phyloP scores from a whole-genome alignment of 78 protist species.

The Dictyostelium brefeldianum region DNA sequence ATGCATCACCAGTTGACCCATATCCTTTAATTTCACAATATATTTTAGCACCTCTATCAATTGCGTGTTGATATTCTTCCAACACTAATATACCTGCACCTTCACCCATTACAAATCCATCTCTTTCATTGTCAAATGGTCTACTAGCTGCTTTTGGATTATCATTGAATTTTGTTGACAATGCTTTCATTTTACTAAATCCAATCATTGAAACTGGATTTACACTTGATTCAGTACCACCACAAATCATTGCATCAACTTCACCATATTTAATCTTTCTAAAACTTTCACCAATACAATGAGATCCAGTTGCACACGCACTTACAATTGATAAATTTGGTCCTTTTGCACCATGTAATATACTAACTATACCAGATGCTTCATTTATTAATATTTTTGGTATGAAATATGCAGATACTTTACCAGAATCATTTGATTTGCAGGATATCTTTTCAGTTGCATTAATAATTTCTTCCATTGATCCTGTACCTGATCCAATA shows the following conservation, averaged over 20 bases:
- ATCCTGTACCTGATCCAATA: constrained; percentile 93
- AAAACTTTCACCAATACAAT: constrained; percentile 93
- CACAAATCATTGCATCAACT: constrained; percentile 94
- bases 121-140: constrained; percentile 91
- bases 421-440: not conserved
- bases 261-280: constrained; percentile 89
- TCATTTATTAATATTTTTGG: constrained; percentile 94
- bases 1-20: constrained; percentile 90
- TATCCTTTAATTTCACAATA: constrained; percentile 90
- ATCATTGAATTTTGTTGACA: constrained; percentile 90
- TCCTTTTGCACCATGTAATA: constrained; percentile 84
- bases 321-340: constrained; percentile 93
- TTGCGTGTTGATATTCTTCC: constrained; percentile 87
- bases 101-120: constrained; percentile 98
- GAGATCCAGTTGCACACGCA: constrained; percentile 98
- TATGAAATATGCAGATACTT: constrained; percentile 93
- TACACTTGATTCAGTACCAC: constrained; percentile 95
- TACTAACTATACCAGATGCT: constrained; percentile 92
- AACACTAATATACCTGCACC: constrained; percentile 92
- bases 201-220: constrained; percentile 94
- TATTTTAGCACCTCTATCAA: constrained; percentile 83
- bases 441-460: constrained; percentile 39
- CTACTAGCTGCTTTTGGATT: constrained; percentile 89
- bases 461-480: constrained; percentile 80
- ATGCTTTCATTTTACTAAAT: constrained; percentile 87